These are phyloP conservation scores for Anthostomella pinea DNA, from an alignment of 2,329 filamentous ascomycete species.

Conservation along the genomic window DNA sequence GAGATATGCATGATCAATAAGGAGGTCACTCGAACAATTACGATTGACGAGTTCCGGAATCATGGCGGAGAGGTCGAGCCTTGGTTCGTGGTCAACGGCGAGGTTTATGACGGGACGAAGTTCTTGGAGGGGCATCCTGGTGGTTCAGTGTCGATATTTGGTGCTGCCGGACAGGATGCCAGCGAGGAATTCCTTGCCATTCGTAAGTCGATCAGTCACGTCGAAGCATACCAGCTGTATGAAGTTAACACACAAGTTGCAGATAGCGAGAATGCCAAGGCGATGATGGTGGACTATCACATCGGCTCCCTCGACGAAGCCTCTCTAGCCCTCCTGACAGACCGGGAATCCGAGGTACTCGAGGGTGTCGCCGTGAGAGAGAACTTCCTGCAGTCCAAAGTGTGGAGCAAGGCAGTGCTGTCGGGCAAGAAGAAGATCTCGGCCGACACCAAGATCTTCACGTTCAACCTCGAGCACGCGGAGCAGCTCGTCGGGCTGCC, in stretches of 20 bases:
- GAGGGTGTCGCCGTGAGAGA: conserved; percentile 44
- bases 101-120: conserved; percentile 82
- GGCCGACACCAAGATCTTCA: conserved; percentile 77
- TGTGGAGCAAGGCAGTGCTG: conserved; percentile 72
- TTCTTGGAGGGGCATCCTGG: conserved; percentile 84
- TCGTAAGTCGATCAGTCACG: conserved; percentile 55
- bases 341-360: conserved; percentile 31
- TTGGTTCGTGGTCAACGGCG: conserved; percentile 86
- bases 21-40: conserved; percentile 59
- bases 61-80: conserved; percentile 65
- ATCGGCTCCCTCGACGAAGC: conserved; percentile 71
- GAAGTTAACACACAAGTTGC: conserved; percentile 12
- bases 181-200: conserved; percentile 91
- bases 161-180: conserved; percentile 76
- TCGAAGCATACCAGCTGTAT: conserved; percentile 23
- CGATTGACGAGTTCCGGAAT: conserved; percentile 66
- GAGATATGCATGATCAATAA: conserved; percentile 78
- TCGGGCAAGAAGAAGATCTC: conserved; percentile 68
- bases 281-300: conserved; percentile 84
- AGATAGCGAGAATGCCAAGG: conserved; percentile 91
- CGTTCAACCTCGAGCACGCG: conserved; percentile 71
- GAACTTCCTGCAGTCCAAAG: conserved; percentile 67
- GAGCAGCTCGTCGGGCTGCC: conserved; percentile 73
- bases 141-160: conserved; percentile 79
- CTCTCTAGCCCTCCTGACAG: conserved; percentile 52